A percentile compares a stretch with the other conserved stretches of the same genome.
phyloP scores from a whole-genome alignment of 139 green algal species.

The Pseudopediastrum boryanum region DNA sequence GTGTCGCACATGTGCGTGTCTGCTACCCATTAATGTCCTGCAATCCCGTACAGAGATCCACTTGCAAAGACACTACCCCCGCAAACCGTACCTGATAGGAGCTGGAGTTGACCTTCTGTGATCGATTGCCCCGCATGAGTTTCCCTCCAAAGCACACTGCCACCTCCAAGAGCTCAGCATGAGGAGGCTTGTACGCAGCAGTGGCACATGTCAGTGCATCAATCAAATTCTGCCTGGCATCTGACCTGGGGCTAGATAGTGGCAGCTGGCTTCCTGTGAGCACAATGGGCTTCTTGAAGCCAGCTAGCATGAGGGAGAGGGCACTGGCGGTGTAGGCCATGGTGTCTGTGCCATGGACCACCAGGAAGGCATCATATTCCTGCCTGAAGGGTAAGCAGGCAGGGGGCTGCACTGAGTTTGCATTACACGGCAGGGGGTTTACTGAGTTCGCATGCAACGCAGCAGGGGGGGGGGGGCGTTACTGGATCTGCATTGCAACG shows the following conservation, averaged over 20 bases:
- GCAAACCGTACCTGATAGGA: conserved; percentile 46
- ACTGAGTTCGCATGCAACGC: no score
- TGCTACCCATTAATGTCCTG: no score
- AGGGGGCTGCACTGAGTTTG: background rate
- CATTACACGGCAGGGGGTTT: no score
- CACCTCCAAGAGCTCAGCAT: conserved; percentile 78
- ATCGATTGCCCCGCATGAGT: conserved; percentile 88
- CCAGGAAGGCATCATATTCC: conserved; percentile 79
- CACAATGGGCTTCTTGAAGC: conserved; percentile 80
- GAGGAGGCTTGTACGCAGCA: conserved; percentile 64
- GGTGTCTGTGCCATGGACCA: conserved; percentile 87
- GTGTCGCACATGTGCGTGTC: no score
- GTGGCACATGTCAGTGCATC: conserved; percentile 49
- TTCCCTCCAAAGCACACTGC: conserved; percentile 90
- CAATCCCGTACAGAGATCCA: no score
- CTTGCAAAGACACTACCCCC: no score
- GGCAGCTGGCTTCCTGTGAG: conserved; percentile 81
- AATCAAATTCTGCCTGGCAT: conserved; percentile 92
- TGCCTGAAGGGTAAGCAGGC: conserved; percentile 26
- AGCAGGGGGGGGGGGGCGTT: no score
- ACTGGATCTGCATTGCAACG: no score
- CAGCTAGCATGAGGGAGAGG: conserved; percentile 84
- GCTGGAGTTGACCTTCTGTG: conserved; percentile 70
- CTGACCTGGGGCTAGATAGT: conserved; percentile 77
- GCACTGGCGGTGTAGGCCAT: conserved; percentile 90